These are phyloP conservation scores for Venturia carpophila DNA, from an alignment of 2,329 filamentous ascomycete species.

Conservation along the genomic window DNA sequence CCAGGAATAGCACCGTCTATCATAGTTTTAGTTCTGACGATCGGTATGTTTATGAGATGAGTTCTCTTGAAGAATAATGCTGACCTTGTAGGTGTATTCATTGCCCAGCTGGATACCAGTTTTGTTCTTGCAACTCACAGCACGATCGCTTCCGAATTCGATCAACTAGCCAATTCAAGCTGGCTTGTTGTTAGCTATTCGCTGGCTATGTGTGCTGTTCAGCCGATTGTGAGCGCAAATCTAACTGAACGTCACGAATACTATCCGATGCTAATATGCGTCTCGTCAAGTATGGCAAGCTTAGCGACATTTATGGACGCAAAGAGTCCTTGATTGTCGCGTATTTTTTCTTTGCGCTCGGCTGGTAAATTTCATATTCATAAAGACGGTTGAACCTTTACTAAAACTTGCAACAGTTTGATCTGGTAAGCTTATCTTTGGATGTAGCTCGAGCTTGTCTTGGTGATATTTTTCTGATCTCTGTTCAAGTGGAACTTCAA, in stretches of 20 bases:
- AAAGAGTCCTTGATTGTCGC: slow-evolving; percentile 34
- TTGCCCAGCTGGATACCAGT: slow-evolving; percentile 56
- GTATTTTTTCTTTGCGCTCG: slow-evolving; percentile 36
- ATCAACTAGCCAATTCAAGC: slow-evolving; percentile 33
- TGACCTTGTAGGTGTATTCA: slow-evolving; percentile 49
- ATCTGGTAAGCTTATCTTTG: slow-evolving; percentile 21
- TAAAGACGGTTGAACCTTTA: slow-evolving; percentile 15
- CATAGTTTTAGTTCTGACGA: slow-evolving; percentile 8
- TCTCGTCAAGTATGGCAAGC: slow-evolving; percentile 32
- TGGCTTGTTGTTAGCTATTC: slow-evolving; percentile 41
- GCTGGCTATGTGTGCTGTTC: slow-evolving; percentile 35
- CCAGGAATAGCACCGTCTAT: background rate
- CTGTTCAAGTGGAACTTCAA: slow-evolving; percentile 28
- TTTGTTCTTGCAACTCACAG: slow-evolving; percentile 60
- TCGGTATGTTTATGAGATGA: background rate
- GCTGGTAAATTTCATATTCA: slow-evolving; percentile 27
- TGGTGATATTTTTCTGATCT: background rate
- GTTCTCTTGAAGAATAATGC: background rate
- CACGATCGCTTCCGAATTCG: slow-evolving; percentile 41
- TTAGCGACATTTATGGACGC: slow-evolving; percentile 40
- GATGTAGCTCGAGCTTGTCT: too few relatives aligned
- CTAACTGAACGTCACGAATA: background rate
- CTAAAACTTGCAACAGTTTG: background rate
- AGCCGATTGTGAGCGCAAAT: slow-evolving; percentile 27
- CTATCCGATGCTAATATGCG: background rate